Evolutionary conservation across 2,329 filamentous ascomycete genomes (phyloP).

Genomic region (Diplodia sapinea): DNA sequence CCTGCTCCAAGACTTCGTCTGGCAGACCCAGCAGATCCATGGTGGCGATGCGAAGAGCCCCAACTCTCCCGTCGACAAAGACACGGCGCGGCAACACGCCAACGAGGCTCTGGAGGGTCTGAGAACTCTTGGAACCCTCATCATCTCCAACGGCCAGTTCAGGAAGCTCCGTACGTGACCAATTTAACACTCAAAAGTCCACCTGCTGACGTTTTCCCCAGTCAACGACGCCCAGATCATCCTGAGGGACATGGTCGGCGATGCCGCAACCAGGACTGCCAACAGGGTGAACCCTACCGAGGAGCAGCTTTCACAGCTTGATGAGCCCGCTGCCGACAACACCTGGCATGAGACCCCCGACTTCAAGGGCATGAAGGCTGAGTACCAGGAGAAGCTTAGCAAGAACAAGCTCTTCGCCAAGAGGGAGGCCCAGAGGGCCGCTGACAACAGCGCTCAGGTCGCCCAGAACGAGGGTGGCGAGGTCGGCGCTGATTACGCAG

Average conservation of each 20-base stretch:
- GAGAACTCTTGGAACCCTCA: slow-evolving; percentile 82
- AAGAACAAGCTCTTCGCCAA: slow-evolving; percentile 60
- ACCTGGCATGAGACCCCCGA: slow-evolving; percentile 90
- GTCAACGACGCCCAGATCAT: slow-evolving; percentile 81
- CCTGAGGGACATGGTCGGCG: slow-evolving; percentile 87
- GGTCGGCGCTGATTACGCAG: slow-evolving; percentile 53
- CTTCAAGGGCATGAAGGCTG: slow-evolving; percentile 71
- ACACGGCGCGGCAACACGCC: slow-evolving; percentile 79
- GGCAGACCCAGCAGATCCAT: slow-evolving; percentile 81
- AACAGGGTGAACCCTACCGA: slow-evolving; percentile 76
- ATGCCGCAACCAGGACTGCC: slow-evolving; percentile 82
- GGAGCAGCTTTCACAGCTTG: slow-evolving; percentile 77
- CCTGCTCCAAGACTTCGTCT: slow-evolving; percentile 94
- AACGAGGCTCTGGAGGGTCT: slow-evolving; percentile 83
- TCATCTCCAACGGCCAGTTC: slow-evolving; percentile 97
- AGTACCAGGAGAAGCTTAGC: slow-evolving; percentile 67
- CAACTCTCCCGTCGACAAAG: slow-evolving; percentile 73
- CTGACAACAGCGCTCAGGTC: slow-evolving; percentile 61
- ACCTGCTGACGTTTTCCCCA: slow-evolving; percentile 40
- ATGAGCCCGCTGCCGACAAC: slow-evolving; percentile 85
- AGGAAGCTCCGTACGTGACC: slow-evolving; percentile 76
- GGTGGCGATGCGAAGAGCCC: slow-evolving; percentile 67
- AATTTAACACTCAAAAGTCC: not conserved
- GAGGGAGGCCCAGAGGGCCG: slow-evolving; percentile 67
- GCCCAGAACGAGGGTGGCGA: slow-evolving; percentile 62